Percentiles rank a stretch among this genome's conserved stretches.
phyloP scores from a whole-genome alignment of 2,329 filamentous ascomycete species.

The Fusarium torulosum region DNA sequence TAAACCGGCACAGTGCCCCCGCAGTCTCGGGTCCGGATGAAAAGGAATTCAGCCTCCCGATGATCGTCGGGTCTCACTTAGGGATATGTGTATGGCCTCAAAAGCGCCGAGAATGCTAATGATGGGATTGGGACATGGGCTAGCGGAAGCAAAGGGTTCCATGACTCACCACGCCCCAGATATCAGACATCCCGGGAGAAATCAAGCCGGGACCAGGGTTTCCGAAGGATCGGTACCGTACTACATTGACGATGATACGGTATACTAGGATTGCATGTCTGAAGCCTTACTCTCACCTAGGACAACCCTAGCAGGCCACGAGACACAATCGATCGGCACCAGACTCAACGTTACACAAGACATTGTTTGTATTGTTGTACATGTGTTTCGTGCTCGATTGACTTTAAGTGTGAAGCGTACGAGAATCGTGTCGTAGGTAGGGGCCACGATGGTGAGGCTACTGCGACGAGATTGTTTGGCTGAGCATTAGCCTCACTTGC shows the following conservation, averaged over 20 bases:
- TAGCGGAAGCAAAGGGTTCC: conserved; percentile 10
- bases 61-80: conserved; percentile 12
- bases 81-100: conserved; percentile 8
- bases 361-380: not conserved
- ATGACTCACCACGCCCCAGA: conserved; percentile 34
- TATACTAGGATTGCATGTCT: conserved; percentile 22
- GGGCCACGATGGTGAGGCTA: conserved; percentile 14
- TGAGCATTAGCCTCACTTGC: conserved; percentile 26
- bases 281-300: not conserved
- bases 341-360: conserved; percentile 17
- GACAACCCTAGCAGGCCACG: conserved; percentile 8
- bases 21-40: not conserved
- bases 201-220: conserved; percentile 20
- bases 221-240: conserved; percentile 31
- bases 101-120: not conserved
- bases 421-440: not conserved
- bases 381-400: not conserved
- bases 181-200: conserved; percentile 13
- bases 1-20: conserved; percentile 4
- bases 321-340: conserved; percentile 7
- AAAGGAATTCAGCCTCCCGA: conserved; percentile 8
- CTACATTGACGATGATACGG: conserved; percentile 15
- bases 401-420: not conserved
- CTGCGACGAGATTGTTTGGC: conserved; percentile 8
- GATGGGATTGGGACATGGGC: conserved; percentile 13